Conservation (phyloP, 495 filamentous ascomycete genomes). For the Aspergillus coremiiformis region DNA sequence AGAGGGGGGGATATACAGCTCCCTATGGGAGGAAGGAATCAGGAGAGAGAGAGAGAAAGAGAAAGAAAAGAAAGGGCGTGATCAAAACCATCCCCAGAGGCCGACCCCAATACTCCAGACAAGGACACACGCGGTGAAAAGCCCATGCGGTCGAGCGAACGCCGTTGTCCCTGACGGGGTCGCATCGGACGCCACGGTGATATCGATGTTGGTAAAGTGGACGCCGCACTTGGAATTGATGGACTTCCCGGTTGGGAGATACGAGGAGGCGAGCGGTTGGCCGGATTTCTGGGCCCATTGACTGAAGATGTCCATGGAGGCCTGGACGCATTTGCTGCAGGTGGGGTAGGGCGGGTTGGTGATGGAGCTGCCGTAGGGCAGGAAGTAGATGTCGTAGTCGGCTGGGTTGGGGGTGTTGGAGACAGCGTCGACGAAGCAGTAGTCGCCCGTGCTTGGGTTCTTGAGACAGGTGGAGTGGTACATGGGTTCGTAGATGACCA, state of each 20-base stretch:
- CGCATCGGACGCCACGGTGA: constrained; percentile 37
- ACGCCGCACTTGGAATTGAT: constrained; percentile 61
- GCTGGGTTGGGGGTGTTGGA: constrained; percentile 61
- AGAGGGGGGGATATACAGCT: constrained; percentile 6
- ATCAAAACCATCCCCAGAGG: constrained; percentile 3
- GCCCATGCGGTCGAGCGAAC: background rate
- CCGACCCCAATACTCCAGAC: constrained; percentile 1
- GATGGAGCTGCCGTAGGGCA: constrained; percentile 69
- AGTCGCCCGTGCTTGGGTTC: constrained; percentile 30
- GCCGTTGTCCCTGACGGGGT: constrained; percentile 10
- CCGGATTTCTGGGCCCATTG: constrained; percentile 50
- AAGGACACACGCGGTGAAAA: background rate
- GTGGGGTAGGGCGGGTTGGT: constrained; percentile 55
- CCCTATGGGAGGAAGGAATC: background rate
- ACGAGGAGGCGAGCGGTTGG: constrained; percentile 51
- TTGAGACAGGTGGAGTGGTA: constrained; percentile 77
- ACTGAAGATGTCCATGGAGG: constrained; percentile 65
- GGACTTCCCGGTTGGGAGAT: constrained; percentile 54
- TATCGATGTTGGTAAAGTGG: constrained; percentile 51
- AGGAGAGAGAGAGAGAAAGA: constrained; percentile 4
- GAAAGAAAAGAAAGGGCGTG: constrained; percentile 1
- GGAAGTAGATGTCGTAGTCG: constrained; percentile 72
- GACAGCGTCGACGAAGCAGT: constrained; percentile 74
- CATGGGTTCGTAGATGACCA: constrained; percentile 65
- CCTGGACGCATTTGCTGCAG: constrained; percentile 60